phyloP scores from a whole-genome alignment of 2,329 filamentous ascomycete species.

The Coleophoma eucalyptorum region DNA sequence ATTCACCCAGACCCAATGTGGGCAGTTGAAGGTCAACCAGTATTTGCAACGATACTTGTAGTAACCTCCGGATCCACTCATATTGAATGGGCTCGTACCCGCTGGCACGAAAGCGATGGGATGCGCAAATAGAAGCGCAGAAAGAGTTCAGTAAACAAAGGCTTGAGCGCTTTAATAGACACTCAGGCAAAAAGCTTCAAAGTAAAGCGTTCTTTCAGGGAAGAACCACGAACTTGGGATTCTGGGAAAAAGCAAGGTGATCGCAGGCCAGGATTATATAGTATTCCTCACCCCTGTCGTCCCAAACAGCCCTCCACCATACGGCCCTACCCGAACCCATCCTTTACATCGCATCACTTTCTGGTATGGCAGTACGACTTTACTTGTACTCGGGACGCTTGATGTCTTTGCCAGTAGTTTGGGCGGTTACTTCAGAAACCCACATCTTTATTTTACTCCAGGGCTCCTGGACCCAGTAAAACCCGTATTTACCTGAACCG shows the following conservation, averaged over 20 bases:
- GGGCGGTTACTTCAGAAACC: too few species aligned
- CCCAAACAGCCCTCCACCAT: background rate
- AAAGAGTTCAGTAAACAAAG: background rate
- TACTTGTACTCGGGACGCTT: too few species aligned
- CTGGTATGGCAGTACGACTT: too few species aligned
- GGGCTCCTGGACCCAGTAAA: too few species aligned
- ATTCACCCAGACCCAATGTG: constrained; percentile 51
- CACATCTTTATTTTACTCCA: too few species aligned
- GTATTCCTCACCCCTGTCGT: constrained; percentile 3
- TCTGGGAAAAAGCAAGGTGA: constrained; percentile 22
- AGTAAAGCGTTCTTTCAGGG: background rate
- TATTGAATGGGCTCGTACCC: constrained; percentile 22
- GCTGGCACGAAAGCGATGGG: constrained; percentile 25
- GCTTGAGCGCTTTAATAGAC: background rate
- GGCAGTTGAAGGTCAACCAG: constrained; percentile 47
- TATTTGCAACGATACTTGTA: constrained; percentile 55
- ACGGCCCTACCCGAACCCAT: constrained; percentile 1
- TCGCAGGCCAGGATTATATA: constrained; percentile 23
- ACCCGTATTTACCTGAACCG: too few species aligned
- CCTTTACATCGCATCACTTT: too few species aligned
- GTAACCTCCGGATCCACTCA: constrained; percentile 27
- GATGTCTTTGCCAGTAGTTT: too few species aligned
- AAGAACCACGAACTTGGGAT: background rate
- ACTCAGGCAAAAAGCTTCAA: background rate
- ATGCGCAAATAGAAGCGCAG: constrained; percentile 15